phyloP scores from a whole-genome alignment of 2,329 filamentous ascomycete species.

The Hypoxylon sp. region DNA sequence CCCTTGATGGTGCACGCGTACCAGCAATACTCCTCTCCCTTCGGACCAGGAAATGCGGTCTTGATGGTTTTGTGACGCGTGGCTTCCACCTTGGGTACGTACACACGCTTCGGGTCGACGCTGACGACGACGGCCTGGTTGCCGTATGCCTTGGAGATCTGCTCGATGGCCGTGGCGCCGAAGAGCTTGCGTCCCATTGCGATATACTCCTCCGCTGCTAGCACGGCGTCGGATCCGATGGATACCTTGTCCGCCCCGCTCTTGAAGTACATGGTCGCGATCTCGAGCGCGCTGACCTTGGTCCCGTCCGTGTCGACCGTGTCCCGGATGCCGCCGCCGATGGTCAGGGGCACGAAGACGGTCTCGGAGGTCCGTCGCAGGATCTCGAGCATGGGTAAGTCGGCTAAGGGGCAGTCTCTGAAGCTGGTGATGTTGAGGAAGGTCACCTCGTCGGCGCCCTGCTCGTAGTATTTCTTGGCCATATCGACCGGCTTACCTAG shows the following conservation, averaged over 20 bases:
- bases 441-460: constrained; percentile 96
- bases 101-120: constrained; percentile 93
- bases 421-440: constrained; percentile 99
- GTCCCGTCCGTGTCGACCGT: constrained; percentile 90
- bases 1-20: constrained; percentile 98
- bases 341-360: constrained; percentile 95
- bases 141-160: constrained; percentile 93
- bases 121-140: constrained; percentile 97
- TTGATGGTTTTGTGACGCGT: constrained; percentile 80
- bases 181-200: constrained; percentile 76
- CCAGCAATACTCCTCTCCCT: constrained; percentile 89
- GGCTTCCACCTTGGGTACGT: constrained; percentile 80
- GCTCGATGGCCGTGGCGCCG: constrained; percentile 93
- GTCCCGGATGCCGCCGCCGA: constrained; percentile 95
- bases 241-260: constrained; percentile 97
- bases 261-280: constrained; percentile 97
- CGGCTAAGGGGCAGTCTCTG: constrained; percentile 91
- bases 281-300: constrained; percentile 88
- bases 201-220: constrained; percentile 93
- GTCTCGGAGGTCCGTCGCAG: constrained; percentile 87
- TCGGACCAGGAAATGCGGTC: constrained; percentile 78
- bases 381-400: constrained; percentile 96
- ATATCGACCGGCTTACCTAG: constrained; percentile 97
- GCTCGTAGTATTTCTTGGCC: constrained; percentile 93
- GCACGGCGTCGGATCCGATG: constrained; percentile 94